Evolutionary conservation across 257 asterid genomes (phyloP).

Genomic region (Lycium barbarum): DNA sequence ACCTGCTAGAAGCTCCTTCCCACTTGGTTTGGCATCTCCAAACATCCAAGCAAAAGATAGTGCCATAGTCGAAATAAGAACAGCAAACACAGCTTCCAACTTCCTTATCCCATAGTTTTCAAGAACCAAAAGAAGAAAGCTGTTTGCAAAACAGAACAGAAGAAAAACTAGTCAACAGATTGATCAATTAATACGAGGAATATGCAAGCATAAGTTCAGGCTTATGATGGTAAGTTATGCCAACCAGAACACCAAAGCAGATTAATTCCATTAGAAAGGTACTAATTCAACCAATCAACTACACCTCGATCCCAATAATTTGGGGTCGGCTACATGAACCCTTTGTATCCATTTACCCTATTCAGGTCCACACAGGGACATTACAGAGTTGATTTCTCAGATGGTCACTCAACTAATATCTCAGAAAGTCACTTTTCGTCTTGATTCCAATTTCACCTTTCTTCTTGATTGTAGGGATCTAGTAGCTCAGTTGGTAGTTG

Average conservation of each 20-base stretch:
- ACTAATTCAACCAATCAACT: not conserved
- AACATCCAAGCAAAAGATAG: slow-evolving; percentile 99
- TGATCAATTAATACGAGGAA: not conserved
- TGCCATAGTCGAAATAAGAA: slow-evolving; percentile 91
- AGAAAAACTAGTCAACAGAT: slow-evolving; percentile 35
- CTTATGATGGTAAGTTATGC: not conserved
- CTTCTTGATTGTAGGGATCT: too few relatives aligned
- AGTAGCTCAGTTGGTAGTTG: too few relatives aligned
- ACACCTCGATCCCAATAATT: not conserved
- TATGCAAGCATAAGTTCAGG: not conserved
- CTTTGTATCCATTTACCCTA: not conserved
- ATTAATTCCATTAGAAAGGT: not conserved
- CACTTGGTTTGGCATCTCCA: slow-evolving; percentile 86
- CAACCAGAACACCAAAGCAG: not conserved
- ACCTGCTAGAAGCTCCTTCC: slow-evolving; percentile 79
- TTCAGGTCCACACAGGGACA: not conserved
- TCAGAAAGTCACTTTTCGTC: too few relatives aligned
- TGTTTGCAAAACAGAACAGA: slow-evolving; percentile 44
- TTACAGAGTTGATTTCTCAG: too few relatives aligned
- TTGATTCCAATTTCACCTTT: too few relatives aligned
- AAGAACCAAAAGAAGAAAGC: slow-evolving; percentile 91
- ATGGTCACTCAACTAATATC: too few relatives aligned
- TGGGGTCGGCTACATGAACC: not conserved
- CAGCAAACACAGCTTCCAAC: slow-evolving; percentile 96
- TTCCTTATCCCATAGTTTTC: slow-evolving; percentile 99